Evolutionary conservation across 805 yeast species (phyloP), one percentile per base, ranked within the genome.

Genomic region (Metschnikowia shivogae): DNA sequence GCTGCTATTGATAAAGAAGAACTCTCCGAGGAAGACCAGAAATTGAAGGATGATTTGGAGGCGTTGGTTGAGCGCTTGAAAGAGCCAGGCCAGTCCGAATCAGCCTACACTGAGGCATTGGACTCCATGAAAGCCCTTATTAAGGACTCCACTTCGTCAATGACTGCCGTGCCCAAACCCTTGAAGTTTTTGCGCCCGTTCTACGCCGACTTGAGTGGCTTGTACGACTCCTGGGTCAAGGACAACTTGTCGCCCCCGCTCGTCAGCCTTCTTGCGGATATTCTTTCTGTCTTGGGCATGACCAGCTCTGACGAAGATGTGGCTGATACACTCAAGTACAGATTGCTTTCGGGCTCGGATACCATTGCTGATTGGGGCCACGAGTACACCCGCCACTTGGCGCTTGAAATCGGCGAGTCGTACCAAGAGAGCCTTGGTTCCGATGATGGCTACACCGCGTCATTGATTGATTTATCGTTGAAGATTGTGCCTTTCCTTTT

Each of bases 151-250:
- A 93, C 99, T 3, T 87, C 97, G 32, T 90, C 97, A 7, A 93
- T 93, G 97, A 93, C 99, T 1, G 99, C 99, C 3, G 99, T 93
- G 42, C 99, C 99, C 32, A 93, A 93, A 67, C 99, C 99, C 5
- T 78, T 93, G 68, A 95, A 93, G 72, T 93, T 93, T 63, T 76
- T 93, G 53, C 81, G 96, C 59, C 96, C 97, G 6, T 87, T 82
- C 59, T 93, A 84, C 62, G 82, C 84, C 17, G 58, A 74, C n/a
- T 73, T 93, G 58, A 78, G 80, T 29, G 76, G 72, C 44, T 67
- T 86, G 33, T 86, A 84, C 63, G 82, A 78, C 31, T 70, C 73
- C 30, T 89, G 97, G 96, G 45, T 48, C 19, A 47, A 47, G 24
- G 32, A 34, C 19, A 70, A 72, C 42, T 42, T 32, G 29, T 40